These are phyloP conservation scores for Xenosphaeropsis pyriputrescens DNA, from an alignment of 2,329 filamentous ascomycete species.

Conservation along the genomic window DNA sequence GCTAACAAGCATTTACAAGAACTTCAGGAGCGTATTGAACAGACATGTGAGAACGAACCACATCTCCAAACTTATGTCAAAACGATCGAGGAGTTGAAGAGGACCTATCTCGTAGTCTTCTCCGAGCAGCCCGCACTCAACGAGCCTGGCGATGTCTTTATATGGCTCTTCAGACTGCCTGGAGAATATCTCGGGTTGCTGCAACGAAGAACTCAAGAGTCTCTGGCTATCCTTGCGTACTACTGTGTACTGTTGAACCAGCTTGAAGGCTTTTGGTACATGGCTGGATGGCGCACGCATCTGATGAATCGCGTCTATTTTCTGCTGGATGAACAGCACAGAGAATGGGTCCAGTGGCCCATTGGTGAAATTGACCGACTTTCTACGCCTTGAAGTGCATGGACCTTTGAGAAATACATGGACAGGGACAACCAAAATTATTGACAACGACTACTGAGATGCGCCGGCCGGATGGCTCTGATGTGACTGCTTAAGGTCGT, in stretches of 20 bases:
- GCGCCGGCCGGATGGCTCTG: too few relatives aligned
- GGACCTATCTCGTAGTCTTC: slow-evolving; percentile 13
- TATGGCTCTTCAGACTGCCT: slow-evolving; percentile 21
- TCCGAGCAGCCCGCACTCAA: slow-evolving; percentile 1
- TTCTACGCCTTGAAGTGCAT: not conserved
- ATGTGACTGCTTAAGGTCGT: too few relatives aligned
- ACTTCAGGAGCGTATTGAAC: slow-evolving; percentile 9
- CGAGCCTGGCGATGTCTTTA: slow-evolving; percentile 21
- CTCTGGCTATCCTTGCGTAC: slow-evolving; percentile 19
- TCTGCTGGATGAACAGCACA: slow-evolving; percentile 18
- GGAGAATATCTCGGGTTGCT: slow-evolving; percentile 20
- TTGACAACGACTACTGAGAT: too few relatives aligned
- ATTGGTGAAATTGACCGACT: slow-evolving; percentile 8
- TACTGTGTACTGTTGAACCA: slow-evolving; percentile 16
- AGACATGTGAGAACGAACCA: slow-evolving; percentile 5
- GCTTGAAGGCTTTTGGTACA: slow-evolving; percentile 18
- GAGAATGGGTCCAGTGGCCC: slow-evolving; percentile 16
- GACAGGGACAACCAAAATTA: too few relatives aligned
- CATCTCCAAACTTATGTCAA: slow-evolving; percentile 12
- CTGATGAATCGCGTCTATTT: slow-evolving; percentile 15
- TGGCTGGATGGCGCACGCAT: slow-evolving; percentile 18
- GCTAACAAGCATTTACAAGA: slow-evolving; percentile 7
- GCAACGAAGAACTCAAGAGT: slow-evolving; percentile 15
- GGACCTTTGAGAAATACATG: too few relatives aligned
- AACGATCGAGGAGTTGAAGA: slow-evolving; percentile 18